Evolutionary conservation across 2,329 filamentous ascomycete species (phyloP), one percentile per base, ranked within the genome.

Genomic region (Venturia asperata): DNA sequence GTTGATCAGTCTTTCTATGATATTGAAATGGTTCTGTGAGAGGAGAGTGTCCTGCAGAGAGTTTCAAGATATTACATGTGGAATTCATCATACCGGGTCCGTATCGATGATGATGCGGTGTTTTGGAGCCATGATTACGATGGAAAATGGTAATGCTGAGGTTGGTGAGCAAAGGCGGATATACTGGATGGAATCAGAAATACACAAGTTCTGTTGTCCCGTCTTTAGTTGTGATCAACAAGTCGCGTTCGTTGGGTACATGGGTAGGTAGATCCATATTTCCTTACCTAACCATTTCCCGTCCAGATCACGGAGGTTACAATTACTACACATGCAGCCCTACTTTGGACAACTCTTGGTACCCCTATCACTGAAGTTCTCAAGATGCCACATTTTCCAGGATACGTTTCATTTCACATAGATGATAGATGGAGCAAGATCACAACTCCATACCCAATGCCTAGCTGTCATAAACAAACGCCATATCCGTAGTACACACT

Each of bases 51-150:
- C 6, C 11, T 41, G 39, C 2, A 58, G 43, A 37, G 47, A 34
- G 30, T 34, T 34, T 34, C 30, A 34, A 39, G 55, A 45, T 24
- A 34, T 10, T 21, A 24, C 19, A 7, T 37, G 41, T 61, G 43
- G 41, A 15, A 52, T 27, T 41, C 21, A 68, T 27, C 7, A 70
- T 81, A 90, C 92, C 79, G 93, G 93, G 74, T 97, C 94, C 2
- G 93, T 97, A 74, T 99, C 94, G 72, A 99, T 94, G 71, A 99
- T 97, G 70, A 99, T 87, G 72, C 88, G 79, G 61, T 77, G 77
- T 4, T 65, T 66, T 9, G 77, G 75, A 2, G 76, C 72, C 77
- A 81, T 80, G 4, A 15, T 58, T 41, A 15, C 15, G 15, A 17
- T 27, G 5, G 21, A 3, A 27, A 5, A 15, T 27, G 10, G 21